Base-by-base conservation (phyloP, 768 basidiomycete species). In the Suillus ampliporus region DNA sequence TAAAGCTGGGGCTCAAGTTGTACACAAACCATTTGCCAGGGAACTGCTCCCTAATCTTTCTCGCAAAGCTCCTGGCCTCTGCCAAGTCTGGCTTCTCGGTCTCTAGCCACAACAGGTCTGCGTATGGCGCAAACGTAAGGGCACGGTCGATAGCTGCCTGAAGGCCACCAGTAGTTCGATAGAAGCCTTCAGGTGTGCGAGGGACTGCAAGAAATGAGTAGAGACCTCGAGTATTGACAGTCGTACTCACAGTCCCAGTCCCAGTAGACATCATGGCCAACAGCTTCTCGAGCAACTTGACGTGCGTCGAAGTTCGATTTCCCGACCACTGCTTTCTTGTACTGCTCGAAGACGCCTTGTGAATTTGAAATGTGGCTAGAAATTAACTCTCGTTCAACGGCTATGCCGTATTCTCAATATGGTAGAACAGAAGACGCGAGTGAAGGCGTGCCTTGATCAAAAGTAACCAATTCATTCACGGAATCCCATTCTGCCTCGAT, bases 1-100 rank as follows among this genome's bases (percentile, higher is more conserved):
- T 95, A 81, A 97, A 97, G 71, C 92, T 94, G 5, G 95, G 95
- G 69, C 93, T 95, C 61, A 97, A 78, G 73, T 97, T 97, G 73
- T 96, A 97, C 23, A 97, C 94, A 67, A 97, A 86, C 88, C 86
- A 89, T 69, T 89, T 92, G 65, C 62, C 62, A 44, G 94, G 93
- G 70, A 85, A 85, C 71, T 82, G 81, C 65, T 84, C 85, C 58
- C 90, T 80, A 67, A 96, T 91, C 71, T 84, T 84, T 50, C 89
- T 79, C 3, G 95, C 89, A 74, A 96, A 94, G 37, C 81, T 84
- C 38, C 86, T 82, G 3, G 95, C 95, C 72, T 94, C 86, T 61
- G 87, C 82, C 26, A 97, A 80, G 72, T 94, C 84, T 10, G 95
- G 95, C n/a, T 83, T 82, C 69, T 93, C 95, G 2, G 95, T 97